Conservation (phyloP, 495 filamentous ascomycete species). For the Aspergillus ellipticus region DNA sequence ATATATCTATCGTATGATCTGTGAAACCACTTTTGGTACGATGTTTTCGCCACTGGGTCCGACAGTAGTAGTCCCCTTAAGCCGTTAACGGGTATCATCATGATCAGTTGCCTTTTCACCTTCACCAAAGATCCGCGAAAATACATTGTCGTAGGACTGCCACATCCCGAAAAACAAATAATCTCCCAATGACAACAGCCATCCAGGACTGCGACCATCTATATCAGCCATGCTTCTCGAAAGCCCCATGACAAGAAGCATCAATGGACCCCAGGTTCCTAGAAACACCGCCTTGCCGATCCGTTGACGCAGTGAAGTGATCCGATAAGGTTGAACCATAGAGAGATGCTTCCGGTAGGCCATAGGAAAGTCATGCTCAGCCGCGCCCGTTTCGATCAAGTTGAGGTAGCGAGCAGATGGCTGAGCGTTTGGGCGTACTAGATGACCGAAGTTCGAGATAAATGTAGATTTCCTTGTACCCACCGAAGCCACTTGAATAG, state of each 20-base stretch:
- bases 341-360: constrained; percentile 70
- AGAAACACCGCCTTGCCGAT: constrained; percentile 61
- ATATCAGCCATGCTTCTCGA: constrained; percentile 52
- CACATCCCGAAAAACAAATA: constrained; percentile 58
- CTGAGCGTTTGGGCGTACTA: constrained; percentile 65
- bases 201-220: constrained; percentile 61
- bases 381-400: constrained; percentile 70
- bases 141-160: constrained; percentile 69
- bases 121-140: constrained; percentile 71
- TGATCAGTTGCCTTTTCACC: constrained; percentile 68
- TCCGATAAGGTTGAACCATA: constrained; percentile 61
- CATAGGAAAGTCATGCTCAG: constrained; percentile 69
- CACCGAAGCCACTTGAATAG: constrained; percentile 8
- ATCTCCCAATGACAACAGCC: constrained; percentile 52
- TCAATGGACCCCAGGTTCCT: constrained; percentile 54
- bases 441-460: constrained; percentile 1
- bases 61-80: background rate
- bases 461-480: constrained; percentile 1
- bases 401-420: constrained; percentile 78
- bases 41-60: background rate
- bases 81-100: background rate
- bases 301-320: constrained; percentile 62
- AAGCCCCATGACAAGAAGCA: constrained; percentile 48
- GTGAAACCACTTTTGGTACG: background rate
- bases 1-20: background rate